These are phyloP conservation scores for Leptographium wingfieldii DNA, from an alignment of 2,329 filamentous ascomycete species.

Conservation along the genomic window DNA sequence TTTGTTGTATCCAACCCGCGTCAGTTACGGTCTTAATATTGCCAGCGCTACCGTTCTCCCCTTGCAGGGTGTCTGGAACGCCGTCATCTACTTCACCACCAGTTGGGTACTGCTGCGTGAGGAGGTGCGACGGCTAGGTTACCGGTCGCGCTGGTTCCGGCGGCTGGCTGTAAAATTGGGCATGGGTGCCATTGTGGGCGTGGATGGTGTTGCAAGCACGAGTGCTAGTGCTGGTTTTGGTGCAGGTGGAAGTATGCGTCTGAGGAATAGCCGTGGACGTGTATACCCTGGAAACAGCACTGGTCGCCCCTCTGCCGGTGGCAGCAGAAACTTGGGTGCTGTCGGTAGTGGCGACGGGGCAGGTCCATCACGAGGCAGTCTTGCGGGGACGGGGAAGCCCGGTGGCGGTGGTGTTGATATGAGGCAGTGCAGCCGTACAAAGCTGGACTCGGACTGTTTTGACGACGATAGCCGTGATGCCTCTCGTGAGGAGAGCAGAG, in stretches of 20 bases:
- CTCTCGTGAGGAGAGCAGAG: neutral
- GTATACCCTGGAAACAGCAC: neutral
- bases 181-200: neutral
- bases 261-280: neutral
- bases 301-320: neutral
- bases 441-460: neutral
- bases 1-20: conserved; percentile 39
- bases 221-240: neutral
- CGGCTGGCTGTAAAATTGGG: neutral
- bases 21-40: conserved; percentile 54
- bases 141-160: conserved; percentile 6
- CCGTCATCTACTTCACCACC: conserved; percentile 61
- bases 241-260: neutral
- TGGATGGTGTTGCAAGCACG: neutral
- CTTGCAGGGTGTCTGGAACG: conserved; percentile 71
- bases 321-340: neutral
- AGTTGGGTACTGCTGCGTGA: conserved; percentile 31
- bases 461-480: neutral
- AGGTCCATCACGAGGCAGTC: neutral
- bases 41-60: conserved; percentile 60
- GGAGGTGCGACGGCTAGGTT: conserved; percentile 10
- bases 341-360: neutral
- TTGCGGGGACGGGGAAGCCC: neutral
- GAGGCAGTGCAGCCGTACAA: neutral
- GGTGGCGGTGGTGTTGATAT: neutral